Base-by-base conservation (phyloP, 1,284 basidiomycete genomes). In the Cryptococcus maquisensis region DNA sequence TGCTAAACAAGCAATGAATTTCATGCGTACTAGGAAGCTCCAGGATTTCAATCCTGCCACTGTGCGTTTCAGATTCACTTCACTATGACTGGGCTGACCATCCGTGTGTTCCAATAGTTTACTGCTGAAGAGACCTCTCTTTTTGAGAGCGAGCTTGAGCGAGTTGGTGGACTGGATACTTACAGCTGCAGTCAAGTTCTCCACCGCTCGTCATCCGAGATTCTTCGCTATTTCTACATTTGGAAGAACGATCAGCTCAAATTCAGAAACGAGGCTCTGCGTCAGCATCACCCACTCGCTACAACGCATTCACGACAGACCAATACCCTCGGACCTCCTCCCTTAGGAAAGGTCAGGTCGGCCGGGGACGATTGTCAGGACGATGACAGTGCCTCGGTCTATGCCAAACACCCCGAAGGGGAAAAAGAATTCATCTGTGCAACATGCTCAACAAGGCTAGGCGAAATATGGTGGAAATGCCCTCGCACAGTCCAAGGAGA, bases 391-490 rank as follows among this genome's bases (percentile, higher is more conserved):
- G 67, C 64, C 54, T 71, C 67, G 38, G 59, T 73, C 26, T 71
- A 68, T 51, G 59, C 54, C 18, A 59, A 59, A 6, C 54, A 51
- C 13, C 6, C 28, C 28, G 28, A 32, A 32, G 28, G 28, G 28
- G 28, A 32, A 32, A 6, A 4, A 6, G 7, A 32, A 8, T 32
- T 32, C 10, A 52, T 66, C 39, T 92, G 90, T 72, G 86, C 86
- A 39, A 85, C 88, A 6, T 88, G 90, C 73, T 81, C 85, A 50
- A 90, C 84, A 23, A 83, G 82, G 57, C 86, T 86, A 61, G 87
- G 85, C 8, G 81, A 79, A 46, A 78, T 77, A 4, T 94, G 90
- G 92, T 91, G 88, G 89, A 86, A 87, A 74, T 86, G 89, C 49
- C 87, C 88, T 4, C 87, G 88, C 71, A 84, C 85, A 40, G 80